Evolutionary conservation across 352 stramenopile species (phyloP), one percentile per base, ranked within the genome.

Genomic region (Pythium phragmitis): DNA sequence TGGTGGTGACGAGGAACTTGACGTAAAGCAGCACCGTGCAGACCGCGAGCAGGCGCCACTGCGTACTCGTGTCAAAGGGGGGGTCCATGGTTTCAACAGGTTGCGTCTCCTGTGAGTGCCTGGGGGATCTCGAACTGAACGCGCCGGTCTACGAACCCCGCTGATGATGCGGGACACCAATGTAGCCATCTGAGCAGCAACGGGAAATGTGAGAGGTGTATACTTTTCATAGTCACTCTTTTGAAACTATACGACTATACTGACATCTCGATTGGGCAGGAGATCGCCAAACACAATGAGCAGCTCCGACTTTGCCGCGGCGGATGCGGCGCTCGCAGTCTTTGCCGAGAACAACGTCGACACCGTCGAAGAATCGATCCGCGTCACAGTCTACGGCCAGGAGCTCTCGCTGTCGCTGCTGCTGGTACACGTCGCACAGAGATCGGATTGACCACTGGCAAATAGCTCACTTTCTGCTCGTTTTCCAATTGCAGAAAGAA

Each of bases 331-430:
- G 34, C 59, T 88, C 47, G 63, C 85, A 26, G 80, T 89, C 4
- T 82, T 89, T 43, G 59, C 70, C 2, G 63, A 89, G 54, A 70
- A 86, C 48, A 76, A 86, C 37, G 72, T 89, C 26, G 72, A 86
- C 50, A 72, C 70, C 34, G 69, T 89, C 13, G 83, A 92, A 65
- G 73, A 81, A 56, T 69, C 68, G 17, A 80, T 81, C 2, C 73
- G 79, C 30, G 82, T 92, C 42, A 66, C 64, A 30, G 81, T 92
- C 58, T 70, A 75, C 21, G 75, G 68, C 26, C 67, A 81, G 53
- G 75, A 89, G 26, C 71, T 92, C 9, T 47, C 74, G 37, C 73
- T 92, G 28, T 89, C 72, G 3, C 66, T 92, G 39, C 47, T 92
- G 4, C 75, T 92, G 75, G 84, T 92, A 67, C 50, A 49, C 4